phyloP scores from a whole-genome alignment of 2,329 filamentous ascomycete species.

The Chrysoporthe austroafricana region DNA sequence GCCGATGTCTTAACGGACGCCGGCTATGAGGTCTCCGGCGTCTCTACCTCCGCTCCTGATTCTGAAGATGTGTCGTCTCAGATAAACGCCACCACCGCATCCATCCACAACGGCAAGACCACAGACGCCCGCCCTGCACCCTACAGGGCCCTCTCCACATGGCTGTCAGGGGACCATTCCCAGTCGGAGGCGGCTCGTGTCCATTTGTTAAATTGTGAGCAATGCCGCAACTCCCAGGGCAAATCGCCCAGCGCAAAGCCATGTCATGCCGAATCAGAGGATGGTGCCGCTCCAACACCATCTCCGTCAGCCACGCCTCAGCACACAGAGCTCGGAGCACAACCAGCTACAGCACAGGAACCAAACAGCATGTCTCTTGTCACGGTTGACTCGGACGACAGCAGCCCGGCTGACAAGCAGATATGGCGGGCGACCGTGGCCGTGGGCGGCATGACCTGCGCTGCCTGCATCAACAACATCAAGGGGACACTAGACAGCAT shows the following conservation, averaged over 20 bases:
- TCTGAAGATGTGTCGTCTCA: conserved; percentile 26
- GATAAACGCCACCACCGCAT: conserved; percentile 29
- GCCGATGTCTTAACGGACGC: conserved; percentile 54
- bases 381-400: conserved; percentile 40
- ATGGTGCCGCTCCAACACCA: background rate
- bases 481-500: conserved; percentile 61
- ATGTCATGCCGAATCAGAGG: conserved; percentile 6
- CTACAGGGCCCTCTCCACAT: conserved; percentile 34
- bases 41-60: conserved; percentile 43
- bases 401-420: conserved; percentile 33
- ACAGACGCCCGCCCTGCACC: conserved; percentile 25
- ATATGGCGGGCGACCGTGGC: conserved; percentile 59
- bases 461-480: conserved; percentile 68
- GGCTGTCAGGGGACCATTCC: conserved; percentile 31
- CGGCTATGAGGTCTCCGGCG: conserved; percentile 62
- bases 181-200: conserved; percentile 33
- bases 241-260: conserved; percentile 16
- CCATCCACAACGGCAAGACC: conserved; percentile 13
- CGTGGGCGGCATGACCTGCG: conserved; percentile 75
- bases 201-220: conserved; percentile 49
- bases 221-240: conserved; percentile 40
- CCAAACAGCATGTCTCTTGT: conserved; percentile 35
- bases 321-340: background rate
- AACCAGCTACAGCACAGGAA: background rate
- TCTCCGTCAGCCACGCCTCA: conserved; percentile 6